A percentile compares a stretch with the other conserved stretches of the same genome.
Conservation (phyloP, 2,329 filamentous ascomycete species). For the Neopestalotiopsis rosae region DNA sequence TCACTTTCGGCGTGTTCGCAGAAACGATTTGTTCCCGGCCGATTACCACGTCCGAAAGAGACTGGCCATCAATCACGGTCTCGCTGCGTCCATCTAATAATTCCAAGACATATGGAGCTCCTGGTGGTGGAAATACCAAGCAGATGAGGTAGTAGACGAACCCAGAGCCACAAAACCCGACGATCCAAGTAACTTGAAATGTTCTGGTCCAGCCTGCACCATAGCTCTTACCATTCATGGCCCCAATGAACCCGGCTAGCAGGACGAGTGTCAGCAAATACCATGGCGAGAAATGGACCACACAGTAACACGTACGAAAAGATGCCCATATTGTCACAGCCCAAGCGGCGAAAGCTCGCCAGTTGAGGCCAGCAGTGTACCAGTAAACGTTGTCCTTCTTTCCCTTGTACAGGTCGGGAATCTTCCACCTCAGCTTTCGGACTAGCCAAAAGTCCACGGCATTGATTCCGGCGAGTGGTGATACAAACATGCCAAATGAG, state of each 20-base stretch:
- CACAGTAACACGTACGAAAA: constrained; percentile 12
- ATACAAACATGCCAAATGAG: constrained; percentile 20
- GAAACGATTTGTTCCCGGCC: background rate
- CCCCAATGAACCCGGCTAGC: constrained; percentile 17
- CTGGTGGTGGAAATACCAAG: constrained; percentile 19
- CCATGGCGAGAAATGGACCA: background rate
- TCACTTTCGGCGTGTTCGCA: background rate
- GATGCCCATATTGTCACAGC: constrained; percentile 15
- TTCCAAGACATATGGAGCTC: constrained; percentile 18
- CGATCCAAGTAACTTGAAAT: constrained; percentile 19
- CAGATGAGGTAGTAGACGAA: constrained; percentile 20
- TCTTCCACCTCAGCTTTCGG: constrained; percentile 22
- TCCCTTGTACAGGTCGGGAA: constrained; percentile 25
- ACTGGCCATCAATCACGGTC: constrained; percentile 10
- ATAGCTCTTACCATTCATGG: constrained; percentile 16
- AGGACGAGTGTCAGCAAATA: background rate
- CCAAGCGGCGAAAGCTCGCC: constrained; percentile 19
- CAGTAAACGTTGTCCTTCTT: constrained; percentile 23
- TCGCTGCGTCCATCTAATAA: constrained; percentile 2
- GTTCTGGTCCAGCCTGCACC: constrained; percentile 16
- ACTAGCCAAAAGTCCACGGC: constrained; percentile 26
- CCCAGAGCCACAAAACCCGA: constrained; percentile 16
- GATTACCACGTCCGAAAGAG: background rate
- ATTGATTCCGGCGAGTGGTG: constrained; percentile 23
- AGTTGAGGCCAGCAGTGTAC: constrained; percentile 21